Percentiles rank a stretch among this genome's conserved stretches.
Evolutionary conservation across 2,329 filamentous ascomycete genomes (phyloP).

Genomic region (Sporothrix mexicana): DNA sequence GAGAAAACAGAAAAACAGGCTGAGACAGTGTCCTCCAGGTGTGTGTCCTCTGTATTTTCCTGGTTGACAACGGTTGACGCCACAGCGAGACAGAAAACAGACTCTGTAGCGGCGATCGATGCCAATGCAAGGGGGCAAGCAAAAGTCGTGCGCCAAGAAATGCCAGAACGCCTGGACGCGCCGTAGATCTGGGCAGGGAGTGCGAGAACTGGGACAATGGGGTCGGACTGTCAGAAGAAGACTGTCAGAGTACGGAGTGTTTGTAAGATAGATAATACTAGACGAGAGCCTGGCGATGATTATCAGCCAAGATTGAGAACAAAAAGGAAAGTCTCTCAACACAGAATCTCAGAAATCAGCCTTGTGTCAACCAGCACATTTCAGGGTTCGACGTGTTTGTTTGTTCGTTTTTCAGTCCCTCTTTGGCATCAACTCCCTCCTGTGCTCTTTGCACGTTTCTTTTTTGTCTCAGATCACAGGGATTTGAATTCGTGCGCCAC

Average conservation of each 20-base stretch:
- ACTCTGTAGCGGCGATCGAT: conserved; percentile 10
- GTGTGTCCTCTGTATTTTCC: background rate
- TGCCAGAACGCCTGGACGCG: background rate
- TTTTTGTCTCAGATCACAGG: conserved; percentile 16
- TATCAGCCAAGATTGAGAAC: background rate
- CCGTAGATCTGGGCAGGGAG: background rate
- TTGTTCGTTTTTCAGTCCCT: background rate
- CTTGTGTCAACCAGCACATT: too few relatives aligned
- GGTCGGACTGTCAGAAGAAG: background rate
- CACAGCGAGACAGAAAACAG: background rate
- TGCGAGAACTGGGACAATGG: background rate
- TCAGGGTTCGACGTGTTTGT: background rate
- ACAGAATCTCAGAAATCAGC: background rate
- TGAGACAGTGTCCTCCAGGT: too few relatives aligned
- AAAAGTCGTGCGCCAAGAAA: background rate
- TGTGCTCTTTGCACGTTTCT: background rate
- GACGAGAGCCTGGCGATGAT: background rate
- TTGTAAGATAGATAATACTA: background rate
- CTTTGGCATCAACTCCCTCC: background rate
- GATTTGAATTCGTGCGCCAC: background rate
- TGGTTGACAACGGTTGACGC: background rate
- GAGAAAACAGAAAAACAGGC: background rate
- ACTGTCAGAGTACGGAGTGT: background rate
- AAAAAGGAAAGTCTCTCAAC: too few relatives aligned
- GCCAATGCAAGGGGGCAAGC: background rate